phyloP scores from a whole-genome alignment of 441 rosid species.

The Jatropha multifida region DNA sequence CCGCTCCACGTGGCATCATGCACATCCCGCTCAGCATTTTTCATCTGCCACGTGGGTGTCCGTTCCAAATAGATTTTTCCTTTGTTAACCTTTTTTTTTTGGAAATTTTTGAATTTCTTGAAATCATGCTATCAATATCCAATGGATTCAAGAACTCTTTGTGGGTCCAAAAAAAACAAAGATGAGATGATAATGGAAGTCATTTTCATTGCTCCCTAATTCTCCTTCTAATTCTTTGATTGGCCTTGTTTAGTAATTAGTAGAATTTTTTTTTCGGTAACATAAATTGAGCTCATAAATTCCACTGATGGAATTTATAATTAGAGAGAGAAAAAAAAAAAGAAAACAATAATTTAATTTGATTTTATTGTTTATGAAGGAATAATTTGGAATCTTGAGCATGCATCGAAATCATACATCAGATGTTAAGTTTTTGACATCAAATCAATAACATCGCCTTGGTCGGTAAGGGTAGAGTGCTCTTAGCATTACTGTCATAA shows the following conservation, averaged over 20 bases:
- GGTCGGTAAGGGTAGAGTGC: slow-evolving; percentile 20
- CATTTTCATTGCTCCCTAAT: slow-evolving; percentile 45
- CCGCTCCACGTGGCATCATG: slow-evolving; percentile 42
- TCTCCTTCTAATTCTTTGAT: slow-evolving; percentile 30
- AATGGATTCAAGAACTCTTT: neutral
- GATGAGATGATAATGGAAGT: slow-evolving; percentile 27
- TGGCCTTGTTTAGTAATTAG: neutral
- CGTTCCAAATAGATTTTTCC: slow-evolving; percentile 7
- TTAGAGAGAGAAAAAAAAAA: neutral
- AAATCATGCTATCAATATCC: too few relatives aligned
- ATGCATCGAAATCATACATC: slow-evolving; percentile 21
- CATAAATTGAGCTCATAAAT: neutral
- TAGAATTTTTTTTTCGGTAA: too few relatives aligned
- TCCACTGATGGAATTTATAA: neutral
- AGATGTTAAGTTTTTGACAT: slow-evolving; percentile 18
- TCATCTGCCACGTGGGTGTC: slow-evolving; percentile 28
- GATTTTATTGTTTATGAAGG: neutral
- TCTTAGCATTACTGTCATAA: slow-evolving; percentile 5
- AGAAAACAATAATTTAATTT: neutral
- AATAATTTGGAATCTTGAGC: slow-evolving; percentile 18
- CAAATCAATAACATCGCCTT: slow-evolving; percentile 8
- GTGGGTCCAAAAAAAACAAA: slow-evolving; percentile 30
- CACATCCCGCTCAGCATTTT: slow-evolving; percentile 34
- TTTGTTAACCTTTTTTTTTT: neutral
- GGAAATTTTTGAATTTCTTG: neutral